Conservation (phyloP, 306 rosid species). For the Crataegus laevigata region DNA sequence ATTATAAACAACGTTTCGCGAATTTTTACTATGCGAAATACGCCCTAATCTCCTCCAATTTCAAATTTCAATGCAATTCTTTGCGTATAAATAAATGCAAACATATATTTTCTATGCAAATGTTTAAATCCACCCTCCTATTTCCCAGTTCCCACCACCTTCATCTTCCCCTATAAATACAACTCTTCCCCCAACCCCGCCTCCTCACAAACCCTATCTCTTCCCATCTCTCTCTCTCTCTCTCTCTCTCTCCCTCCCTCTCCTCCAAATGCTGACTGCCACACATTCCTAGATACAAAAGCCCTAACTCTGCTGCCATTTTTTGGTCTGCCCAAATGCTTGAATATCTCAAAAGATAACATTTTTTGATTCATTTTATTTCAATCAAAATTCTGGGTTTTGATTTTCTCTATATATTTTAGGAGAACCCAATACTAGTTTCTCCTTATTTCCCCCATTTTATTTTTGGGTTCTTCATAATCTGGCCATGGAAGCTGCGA, state of each 20-base stretch:
- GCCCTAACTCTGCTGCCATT: background rate
- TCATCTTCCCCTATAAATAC: conserved; percentile 1
- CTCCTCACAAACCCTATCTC: conserved; percentile 28
- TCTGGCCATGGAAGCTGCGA: conserved; percentile 55
- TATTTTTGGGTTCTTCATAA: conserved; percentile 38
- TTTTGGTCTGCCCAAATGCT: background rate
- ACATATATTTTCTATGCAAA: background rate
- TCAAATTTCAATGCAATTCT: background rate
- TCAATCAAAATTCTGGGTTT: background rate
- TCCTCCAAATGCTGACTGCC: background rate
- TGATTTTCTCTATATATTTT: background rate
- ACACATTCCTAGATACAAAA: conserved; percentile 7
- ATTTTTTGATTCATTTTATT: background rate
- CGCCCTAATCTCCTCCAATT: background rate
- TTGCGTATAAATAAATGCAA: background rate
- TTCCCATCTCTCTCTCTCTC: background rate
- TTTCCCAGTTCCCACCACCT: conserved; percentile 3
- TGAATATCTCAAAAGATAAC: background rate
- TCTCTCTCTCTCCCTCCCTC: background rate
- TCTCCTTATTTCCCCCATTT: conserved; percentile 46
- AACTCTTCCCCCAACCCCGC: background rate
- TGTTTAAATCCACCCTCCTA: background rate
- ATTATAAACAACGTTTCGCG: no score
- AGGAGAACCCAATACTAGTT: conserved; percentile 28
- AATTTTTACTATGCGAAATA: no score